Base-by-base conservation (phyloP, 352 stramenopile genomes). In the Phytopythium litorale region DNA sequence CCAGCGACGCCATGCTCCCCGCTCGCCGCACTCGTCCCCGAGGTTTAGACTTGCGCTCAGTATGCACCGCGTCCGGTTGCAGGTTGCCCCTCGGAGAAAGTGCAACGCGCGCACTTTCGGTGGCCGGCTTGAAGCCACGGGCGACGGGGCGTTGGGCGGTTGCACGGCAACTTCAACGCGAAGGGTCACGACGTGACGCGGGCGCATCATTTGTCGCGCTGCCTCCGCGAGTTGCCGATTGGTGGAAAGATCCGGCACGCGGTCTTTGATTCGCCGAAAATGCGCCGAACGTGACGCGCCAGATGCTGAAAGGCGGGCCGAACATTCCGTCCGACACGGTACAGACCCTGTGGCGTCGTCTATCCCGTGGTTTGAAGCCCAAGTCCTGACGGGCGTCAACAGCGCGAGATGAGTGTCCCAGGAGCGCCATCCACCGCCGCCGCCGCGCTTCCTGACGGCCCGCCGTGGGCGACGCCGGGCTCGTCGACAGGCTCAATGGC, bases 1-100 rank as follows among this genome's bases (percentile, higher is more conserved):
- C 82, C 32, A 91, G 73, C 52, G 68, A 62, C 60, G 74, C 82
- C 82, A 91, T 91, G 88, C 23, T 13, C 5, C 42, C 7, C 42
- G 42, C 7, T 9, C 15, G 18, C 18, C 4, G 28, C 28, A 7
- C 28, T 32, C 28, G 28, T 15, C 42, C 42, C 16, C 6, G 16
- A 7, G 15, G 49, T 4, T 55, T 56, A 28, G 32, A 4, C 51
- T 57, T 45, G 32, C 32, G 11, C 32, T 42, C 18, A 28, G 16
- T 57, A 42, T 57, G 28, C 45, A 16, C 6, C 19, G 42, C 25
- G 25, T 28, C 25, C 25, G 25, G 38, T 45, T 45, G 38, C 13
- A 45, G 15, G 45, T 51, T 51, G 45, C 21, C 15, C 16, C 33
- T 42, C 50, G 28, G 16, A 56, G 12, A 45, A 43, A 43, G 15